Conservation (phyloP, 768 basidiomycete genomes). For the Lactifluus pinguis region DNA sequence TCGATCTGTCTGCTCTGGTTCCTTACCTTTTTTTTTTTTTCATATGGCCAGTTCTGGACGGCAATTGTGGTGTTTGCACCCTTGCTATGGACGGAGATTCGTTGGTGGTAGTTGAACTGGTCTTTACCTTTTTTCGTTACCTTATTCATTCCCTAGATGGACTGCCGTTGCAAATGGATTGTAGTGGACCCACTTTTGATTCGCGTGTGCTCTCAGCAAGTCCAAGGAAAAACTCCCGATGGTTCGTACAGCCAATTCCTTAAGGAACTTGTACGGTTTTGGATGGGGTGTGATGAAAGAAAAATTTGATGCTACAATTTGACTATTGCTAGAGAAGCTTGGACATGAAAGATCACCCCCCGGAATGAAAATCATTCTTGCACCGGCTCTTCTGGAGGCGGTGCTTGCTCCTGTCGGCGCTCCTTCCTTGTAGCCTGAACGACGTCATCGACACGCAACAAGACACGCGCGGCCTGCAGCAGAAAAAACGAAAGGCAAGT, state of each 20-base stretch:
- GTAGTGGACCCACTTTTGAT: not conserved
- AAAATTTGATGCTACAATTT: slow-evolving; percentile 1
- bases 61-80: slow-evolving; percentile 87
- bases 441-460: slow-evolving; percentile 90
- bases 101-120: slow-evolving; percentile 44
- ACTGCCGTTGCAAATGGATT: not conserved
- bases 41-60: slow-evolving; percentile 65
- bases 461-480: slow-evolving; percentile 71
- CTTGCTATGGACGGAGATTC: slow-evolving; percentile 78
- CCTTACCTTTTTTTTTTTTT: not conserved
- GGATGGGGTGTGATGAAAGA: not conserved
- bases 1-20: not conserved
- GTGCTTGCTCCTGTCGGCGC: slow-evolving; percentile 41
- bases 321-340: not conserved
- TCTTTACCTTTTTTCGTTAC: not conserved
- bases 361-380: slow-evolving; percentile 14
- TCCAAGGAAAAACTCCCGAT: not conserved
- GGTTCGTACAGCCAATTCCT: not conserved
- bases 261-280: not conserved
- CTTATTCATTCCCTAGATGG: not conserved
- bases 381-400: slow-evolving; percentile 52
- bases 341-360: not conserved
- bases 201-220: not conserved
- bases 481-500: not conserved
- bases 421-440: slow-evolving; percentile 83